Evolutionary conservation across 2,329 filamentous ascomycete species (phyloP), one percentile per base, ranked within the genome.

Genomic region (Alternaria sp.): DNA sequence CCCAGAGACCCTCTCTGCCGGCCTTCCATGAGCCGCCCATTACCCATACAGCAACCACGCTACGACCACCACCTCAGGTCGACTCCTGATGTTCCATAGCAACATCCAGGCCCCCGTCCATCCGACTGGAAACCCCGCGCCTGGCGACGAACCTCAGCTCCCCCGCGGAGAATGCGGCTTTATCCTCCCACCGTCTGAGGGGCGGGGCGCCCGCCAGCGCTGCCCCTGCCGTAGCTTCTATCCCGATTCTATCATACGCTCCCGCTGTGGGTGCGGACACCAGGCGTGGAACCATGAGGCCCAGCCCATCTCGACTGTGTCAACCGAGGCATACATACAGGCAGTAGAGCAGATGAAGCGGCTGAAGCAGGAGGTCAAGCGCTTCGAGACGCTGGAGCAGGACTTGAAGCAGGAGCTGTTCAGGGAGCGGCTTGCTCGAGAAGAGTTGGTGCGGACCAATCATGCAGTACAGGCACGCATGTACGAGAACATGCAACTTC

Each of bases 181-280:
- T 64, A 72, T 80, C 32, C 59, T 76, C 26, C 70, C 75, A 15
- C 73, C 74, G 32, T 64, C 70, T 21, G 74, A 74, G 13, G 46
- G 52, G 44, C 71, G 63, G 47, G 68, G 65, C 57, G 57, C 68
- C 36, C 74, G 76, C 32, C 74, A 83, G 69, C 79, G 79, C 61
- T 84, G 82, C 68, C 67, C 77, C n/a, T 84, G 82, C 62, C 81
- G 82, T 54, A 79, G 77, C 69, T 84, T 82, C 74, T 80, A 78
- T 12, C 81, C 81, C 5, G 76, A 79, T 55, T 66, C 76, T 10
- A 58, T 74, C 12, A 70, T 80, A 19, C 77, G 77, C 65, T 81
- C 80, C n/a, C 77, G 71, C 54, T 84, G 82, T 65, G 81, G 81
- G 19, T 84, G 82, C 67, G 82, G 82, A 13, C 82, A 84, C 70